Evolutionary conservation across 495 filamentous ascomycete species (phyloP).

Genomic region (Stereocaulon alpinum): DNA sequence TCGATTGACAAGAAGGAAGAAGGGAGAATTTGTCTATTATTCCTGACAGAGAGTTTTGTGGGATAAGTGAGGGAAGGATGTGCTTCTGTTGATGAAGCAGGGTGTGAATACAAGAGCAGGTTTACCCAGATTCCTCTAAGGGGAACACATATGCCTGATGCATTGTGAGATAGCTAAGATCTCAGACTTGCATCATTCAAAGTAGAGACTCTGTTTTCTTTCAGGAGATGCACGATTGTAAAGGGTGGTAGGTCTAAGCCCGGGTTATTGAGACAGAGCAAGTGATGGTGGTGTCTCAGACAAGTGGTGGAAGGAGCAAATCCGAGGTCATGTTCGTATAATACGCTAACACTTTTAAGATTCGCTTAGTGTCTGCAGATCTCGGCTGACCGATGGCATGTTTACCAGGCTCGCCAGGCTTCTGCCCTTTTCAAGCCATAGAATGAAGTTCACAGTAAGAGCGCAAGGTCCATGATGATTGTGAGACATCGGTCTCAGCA

Average conservation of each 20-base stretch:
- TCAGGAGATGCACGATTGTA: not conserved
- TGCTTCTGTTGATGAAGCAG: no score
- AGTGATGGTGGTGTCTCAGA: not conserved
- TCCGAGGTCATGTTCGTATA: not conserved
- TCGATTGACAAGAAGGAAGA: no score
- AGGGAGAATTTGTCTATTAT: no score
- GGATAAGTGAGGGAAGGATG: no score
- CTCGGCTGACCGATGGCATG: not conserved
- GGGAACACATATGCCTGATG: no score
- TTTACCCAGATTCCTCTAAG: no score
- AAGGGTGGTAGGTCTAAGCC: no score
- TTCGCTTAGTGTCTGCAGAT: not conserved
- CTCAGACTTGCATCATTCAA: no score
- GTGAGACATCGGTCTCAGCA: conserved; percentile 10
- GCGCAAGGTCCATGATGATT: conserved; percentile 12
- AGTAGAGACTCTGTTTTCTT: no score
- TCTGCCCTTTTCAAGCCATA: conserved; percentile 16
- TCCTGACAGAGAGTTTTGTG: no score
- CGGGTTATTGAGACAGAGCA: not conserved
- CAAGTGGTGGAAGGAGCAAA: not conserved
- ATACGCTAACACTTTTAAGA: conserved; percentile 1
- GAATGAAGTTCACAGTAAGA: conserved; percentile 13
- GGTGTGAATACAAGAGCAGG: no score
- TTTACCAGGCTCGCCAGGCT: not conserved
- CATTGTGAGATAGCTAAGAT: no score